A percentile compares a stretch with the other conserved stretches of the same genome.
phyloP scores from a whole-genome alignment of 1,139 yeast species.

The Martiniozyma asiatica region DNA sequence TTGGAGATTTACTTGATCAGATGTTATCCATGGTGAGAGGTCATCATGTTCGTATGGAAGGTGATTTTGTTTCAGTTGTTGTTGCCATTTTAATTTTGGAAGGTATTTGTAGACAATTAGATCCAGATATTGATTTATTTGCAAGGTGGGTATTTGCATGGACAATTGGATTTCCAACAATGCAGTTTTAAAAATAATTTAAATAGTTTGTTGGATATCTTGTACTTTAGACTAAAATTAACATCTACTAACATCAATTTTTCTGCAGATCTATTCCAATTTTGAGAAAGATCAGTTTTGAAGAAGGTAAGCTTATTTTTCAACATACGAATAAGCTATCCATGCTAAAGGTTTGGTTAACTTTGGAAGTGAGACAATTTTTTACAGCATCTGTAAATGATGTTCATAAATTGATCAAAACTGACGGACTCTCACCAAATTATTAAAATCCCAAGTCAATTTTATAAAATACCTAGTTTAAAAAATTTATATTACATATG shows the following conservation, averaged over 20 bases:
- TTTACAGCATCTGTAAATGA: slow-evolving; percentile 79
- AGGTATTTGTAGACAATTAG: slow-evolving; percentile 90
- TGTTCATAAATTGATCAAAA: slow-evolving; percentile 44
- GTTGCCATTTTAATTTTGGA: slow-evolving; percentile 82
- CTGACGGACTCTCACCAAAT: slow-evolving; percentile 53
- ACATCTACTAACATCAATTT: slow-evolving; percentile 2
- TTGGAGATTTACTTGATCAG: slow-evolving; percentile 81
- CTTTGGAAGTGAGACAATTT: slow-evolving; percentile 79
- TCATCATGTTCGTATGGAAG: slow-evolving; percentile 97
- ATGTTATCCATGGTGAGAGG: slow-evolving; percentile 82
- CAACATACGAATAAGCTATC: slow-evolving; percentile 51
- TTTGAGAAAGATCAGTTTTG: slow-evolving; percentile 67
- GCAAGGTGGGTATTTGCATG: slow-evolving; percentile 79
- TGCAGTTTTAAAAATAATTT: slow-evolving; percentile 9
- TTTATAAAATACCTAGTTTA: no score
- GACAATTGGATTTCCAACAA: slow-evolving; percentile 45
- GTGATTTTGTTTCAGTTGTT: slow-evolving; percentile 87
- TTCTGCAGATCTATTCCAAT: slow-evolving; percentile 69
- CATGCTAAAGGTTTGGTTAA: slow-evolving; percentile 87
- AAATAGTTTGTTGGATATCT: slow-evolving; percentile 6
- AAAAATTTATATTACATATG: no score
- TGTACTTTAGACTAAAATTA: neutral
- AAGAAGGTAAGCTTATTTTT: slow-evolving; percentile 51
- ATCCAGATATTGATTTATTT: slow-evolving; percentile 85
- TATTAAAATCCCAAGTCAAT: slow-evolving; percentile 18